Evolutionary conservation across 352 stramenopile genomes (phyloP).

Genomic region (Pythium plurisporium): DNA sequence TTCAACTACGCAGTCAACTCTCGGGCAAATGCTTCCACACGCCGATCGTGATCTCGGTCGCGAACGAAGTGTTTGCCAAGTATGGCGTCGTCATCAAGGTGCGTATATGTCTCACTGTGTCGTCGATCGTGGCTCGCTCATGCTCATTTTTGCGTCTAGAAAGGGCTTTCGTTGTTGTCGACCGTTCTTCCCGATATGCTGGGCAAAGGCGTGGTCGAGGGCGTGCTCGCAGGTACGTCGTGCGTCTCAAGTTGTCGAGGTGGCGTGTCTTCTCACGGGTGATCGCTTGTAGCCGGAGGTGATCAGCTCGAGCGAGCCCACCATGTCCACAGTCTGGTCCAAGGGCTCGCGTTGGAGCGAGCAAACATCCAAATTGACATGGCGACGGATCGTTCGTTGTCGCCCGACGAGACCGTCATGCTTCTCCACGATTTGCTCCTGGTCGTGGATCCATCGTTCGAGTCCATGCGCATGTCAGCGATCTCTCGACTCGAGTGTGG

Average conservation of each 20-base stretch:
- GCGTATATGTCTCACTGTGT: background rate
- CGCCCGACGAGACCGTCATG: background rate
- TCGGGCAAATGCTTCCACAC: constrained; percentile 11
- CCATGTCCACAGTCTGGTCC: background rate
- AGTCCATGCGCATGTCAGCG: constrained; percentile 12
- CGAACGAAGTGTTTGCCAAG: constrained; percentile 2
- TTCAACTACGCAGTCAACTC: constrained; percentile 2
- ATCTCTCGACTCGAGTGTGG: constrained; percentile 24
- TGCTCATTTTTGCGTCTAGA: background rate
- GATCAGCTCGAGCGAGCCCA: background rate
- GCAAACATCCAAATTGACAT: background rate
- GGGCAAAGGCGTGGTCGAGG: constrained; percentile 1
- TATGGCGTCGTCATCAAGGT: constrained; percentile 12
- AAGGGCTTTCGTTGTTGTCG: background rate
- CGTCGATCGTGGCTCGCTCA: background rate
- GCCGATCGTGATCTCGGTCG: constrained; percentile 3
- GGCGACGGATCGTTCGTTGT: background rate
- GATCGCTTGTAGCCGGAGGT: background rate
- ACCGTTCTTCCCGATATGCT: background rate
- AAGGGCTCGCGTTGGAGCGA: background rate
- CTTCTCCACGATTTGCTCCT: constrained; percentile 17
- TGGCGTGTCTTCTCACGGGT: background rate
- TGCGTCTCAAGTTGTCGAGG: background rate
- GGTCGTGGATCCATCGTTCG: constrained; percentile 6
- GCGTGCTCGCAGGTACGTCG: background rate